These are phyloP conservation scores for Casuarina glauca DNA, from an alignment of 306 rosid genomes.

Conservation along the genomic window DNA sequence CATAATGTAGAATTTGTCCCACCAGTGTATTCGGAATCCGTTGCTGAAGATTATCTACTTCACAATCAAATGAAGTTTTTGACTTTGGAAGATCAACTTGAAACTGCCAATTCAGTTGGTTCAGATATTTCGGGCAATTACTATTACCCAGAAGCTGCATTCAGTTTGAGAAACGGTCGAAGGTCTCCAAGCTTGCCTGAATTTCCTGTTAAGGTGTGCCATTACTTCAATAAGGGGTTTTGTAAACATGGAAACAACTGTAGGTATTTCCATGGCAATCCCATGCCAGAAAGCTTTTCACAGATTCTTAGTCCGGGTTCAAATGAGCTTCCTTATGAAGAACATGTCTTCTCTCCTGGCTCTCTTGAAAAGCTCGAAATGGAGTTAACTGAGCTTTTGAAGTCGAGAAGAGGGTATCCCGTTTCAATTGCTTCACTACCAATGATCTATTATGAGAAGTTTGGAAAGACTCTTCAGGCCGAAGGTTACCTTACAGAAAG, in stretches of 20 bases:
- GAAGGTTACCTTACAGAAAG: constrained; percentile 53
- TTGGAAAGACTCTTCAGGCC: constrained; percentile 47
- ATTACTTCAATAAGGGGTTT: constrained; percentile 49
- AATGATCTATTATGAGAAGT: constrained; percentile 39
- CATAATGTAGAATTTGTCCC: constrained; percentile 31
- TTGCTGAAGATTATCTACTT: constrained; percentile 26
- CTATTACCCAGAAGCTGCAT: constrained; percentile 32
- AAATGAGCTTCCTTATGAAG: constrained; percentile 35
- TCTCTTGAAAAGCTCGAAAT: constrained; percentile 40
- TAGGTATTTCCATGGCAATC: constrained; percentile 42
- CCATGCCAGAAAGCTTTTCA: constrained; percentile 29
- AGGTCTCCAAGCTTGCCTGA: constrained; percentile 48
- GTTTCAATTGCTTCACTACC: constrained; percentile 53
- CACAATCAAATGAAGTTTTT: constrained; percentile 33
- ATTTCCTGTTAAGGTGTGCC: constrained; percentile 43
- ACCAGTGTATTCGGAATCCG: constrained; percentile 26
- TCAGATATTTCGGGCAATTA: constrained; percentile 33
- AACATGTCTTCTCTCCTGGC: constrained; percentile 26
- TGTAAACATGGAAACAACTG: constrained; percentile 52
- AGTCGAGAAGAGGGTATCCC: constrained; percentile 41
- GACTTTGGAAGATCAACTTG: constrained; percentile 31
- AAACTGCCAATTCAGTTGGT: constrained; percentile 14
- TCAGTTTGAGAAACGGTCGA: constrained; percentile 31
- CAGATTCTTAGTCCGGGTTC: constrained; percentile 18
- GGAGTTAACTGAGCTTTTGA: constrained; percentile 48